phyloP scores from a whole-genome alignment of 2,329 filamentous ascomycete species.

The Arthrinium phaeospermum region DNA sequence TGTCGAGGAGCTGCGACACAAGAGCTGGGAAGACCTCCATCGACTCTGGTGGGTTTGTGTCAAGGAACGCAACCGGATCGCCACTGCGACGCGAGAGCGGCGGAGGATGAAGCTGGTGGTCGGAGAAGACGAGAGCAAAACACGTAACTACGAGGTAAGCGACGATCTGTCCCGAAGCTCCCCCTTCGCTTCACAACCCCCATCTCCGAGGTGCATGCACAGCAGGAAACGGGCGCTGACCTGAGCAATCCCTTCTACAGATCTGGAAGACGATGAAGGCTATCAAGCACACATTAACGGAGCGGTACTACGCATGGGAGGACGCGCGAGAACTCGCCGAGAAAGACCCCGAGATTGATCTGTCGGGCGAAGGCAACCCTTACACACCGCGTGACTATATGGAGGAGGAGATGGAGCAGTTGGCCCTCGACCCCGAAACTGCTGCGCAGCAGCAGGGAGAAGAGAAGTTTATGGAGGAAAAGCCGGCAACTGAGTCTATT shows the following conservation, averaged over 20 bases:
- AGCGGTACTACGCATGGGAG: constrained; percentile 88
- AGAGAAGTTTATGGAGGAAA: constrained; percentile 20
- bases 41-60: constrained; percentile 92
- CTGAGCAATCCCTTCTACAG: constrained; percentile 51
- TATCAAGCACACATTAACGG: constrained; percentile 85
- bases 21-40: constrained; percentile 94
- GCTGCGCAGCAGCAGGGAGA: constrained; percentile 22
- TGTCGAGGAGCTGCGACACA: constrained; percentile 81
- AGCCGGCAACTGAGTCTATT: constrained; percentile 26
- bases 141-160: constrained; percentile 71
- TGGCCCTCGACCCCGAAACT: constrained; percentile 38
- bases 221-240: constrained; percentile 21
- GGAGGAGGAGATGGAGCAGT: constrained; percentile 42
- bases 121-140: constrained; percentile 70
- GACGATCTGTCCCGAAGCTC: neutral
- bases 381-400: constrained; percentile 53
- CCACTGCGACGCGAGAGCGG: constrained; percentile 77
- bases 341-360: constrained; percentile 70
- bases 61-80: constrained; percentile 87
- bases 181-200: neutral
- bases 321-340: constrained; percentile 72
- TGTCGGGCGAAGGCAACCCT: constrained; percentile 54
- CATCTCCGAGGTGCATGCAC: neutral
- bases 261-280: constrained; percentile 77
- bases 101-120: constrained; percentile 71